Conservation (phyloP, 2,329 filamentous ascomycete genomes). For the Sphaerulina populicola region DNA sequence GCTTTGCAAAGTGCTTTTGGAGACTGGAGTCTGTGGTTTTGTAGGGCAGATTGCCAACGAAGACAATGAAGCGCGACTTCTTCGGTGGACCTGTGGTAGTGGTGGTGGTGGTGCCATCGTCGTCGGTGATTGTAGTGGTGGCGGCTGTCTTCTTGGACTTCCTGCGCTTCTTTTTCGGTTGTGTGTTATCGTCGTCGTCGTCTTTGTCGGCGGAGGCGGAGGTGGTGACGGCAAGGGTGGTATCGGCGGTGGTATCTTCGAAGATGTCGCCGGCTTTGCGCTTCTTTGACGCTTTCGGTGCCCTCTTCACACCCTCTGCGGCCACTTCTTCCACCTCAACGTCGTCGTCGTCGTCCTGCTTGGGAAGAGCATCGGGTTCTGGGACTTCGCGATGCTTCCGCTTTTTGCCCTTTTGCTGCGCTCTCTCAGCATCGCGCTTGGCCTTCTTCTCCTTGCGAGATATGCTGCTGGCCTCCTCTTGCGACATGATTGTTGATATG, state of each 20-base stretch:
- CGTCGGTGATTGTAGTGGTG: not conserved
- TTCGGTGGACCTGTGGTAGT: not conserved
- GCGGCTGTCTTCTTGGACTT: not conserved
- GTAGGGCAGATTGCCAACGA: constrained; percentile 85
- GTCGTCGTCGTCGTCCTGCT: constrained; percentile 4
- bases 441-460: constrained; percentile 33
- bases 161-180: constrained; percentile 19
- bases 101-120: not conserved
- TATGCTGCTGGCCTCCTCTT: constrained; percentile 19
- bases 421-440: constrained; percentile 31
- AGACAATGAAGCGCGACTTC: constrained; percentile 62
- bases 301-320: constrained; percentile 17
- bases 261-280: constrained; percentile 9
- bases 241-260: constrained; percentile 8
- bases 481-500: constrained; percentile 33
- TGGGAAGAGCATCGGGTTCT: constrained; percentile 16
- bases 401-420: constrained; percentile 31
- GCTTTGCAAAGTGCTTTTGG: constrained; percentile 65
- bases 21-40: constrained; percentile 64
- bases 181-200: constrained; percentile 19
- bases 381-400: constrained; percentile 26
- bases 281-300: constrained; percentile 5
- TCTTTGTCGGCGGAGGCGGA: constrained; percentile 4
- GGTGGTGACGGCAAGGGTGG: not conserved
- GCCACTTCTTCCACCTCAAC: constrained; percentile 17